phyloP scores from a whole-genome alignment of 2,329 filamentous ascomycete genomes.

The Orbilia blumenaviensis region DNA sequence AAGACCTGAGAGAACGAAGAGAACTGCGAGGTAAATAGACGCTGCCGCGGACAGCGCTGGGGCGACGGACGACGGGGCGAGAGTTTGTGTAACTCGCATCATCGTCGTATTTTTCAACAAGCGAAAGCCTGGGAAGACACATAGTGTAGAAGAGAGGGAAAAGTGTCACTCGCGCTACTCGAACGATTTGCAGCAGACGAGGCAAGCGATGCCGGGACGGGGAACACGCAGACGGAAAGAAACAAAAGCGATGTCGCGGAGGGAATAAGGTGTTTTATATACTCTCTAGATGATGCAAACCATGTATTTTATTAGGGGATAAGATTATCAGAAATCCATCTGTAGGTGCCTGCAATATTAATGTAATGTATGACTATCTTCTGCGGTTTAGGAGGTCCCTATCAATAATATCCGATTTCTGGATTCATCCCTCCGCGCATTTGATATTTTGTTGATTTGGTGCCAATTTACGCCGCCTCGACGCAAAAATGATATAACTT shows the following conservation, averaged over 20 bases:
- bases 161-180: constrained; percentile 21
- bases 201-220: neutral
- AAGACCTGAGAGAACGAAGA: constrained; percentile 10
- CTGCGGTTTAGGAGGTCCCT: no score
- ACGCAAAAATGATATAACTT: constrained; percentile 1
- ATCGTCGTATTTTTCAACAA: constrained; percentile 20
- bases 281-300: neutral
- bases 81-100: constrained; percentile 16
- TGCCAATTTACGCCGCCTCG: neutral
- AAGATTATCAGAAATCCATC: no score
- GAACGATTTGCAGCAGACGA: neutral
- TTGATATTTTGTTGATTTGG: no score
- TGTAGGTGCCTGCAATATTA: no score
- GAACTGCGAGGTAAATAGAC: constrained; percentile 27
- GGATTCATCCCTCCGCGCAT: no score
- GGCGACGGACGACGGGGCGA: neutral
- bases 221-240: neutral
- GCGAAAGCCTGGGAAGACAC: constrained; percentile 18
- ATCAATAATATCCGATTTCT: no score
- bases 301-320: neutral
- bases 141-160: constrained; percentile 2
- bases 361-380: no score
- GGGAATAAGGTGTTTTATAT: constrained; percentile 20
- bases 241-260: constrained; percentile 10
- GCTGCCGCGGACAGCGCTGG: neutral